Evolutionary conservation across 768 basidiomycete species (phyloP), one percentile per base, ranked within the genome.

Genomic region (Baorangia bicolor): DNA sequence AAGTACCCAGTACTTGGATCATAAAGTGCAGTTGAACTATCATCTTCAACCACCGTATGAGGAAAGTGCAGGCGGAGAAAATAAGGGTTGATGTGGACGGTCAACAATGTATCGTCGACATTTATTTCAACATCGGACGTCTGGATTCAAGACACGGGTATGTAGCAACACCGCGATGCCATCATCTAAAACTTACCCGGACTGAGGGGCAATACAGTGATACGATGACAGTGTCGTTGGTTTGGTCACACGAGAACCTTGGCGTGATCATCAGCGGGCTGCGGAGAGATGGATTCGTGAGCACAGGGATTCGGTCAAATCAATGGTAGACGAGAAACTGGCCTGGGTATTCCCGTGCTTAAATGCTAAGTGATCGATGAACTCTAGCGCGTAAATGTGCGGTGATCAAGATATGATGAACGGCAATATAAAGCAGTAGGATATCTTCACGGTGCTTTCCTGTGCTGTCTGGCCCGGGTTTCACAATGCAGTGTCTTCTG

Each of bases 51-150:
- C 25, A 88, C 67, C 0, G 81, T 69, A 61, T 88, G 80, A 28
- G 87, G 77, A 68, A 94, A 92, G 64, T 85, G 84, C 58, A 94
- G 78, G 2, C 90, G 86, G 50, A 94, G 78, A 64, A 88, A 94
- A 67, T 93, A 94, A 2, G 92, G 92, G 55, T 88, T 90, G 68
- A 92, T 81, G 64, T 93, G 85, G 38, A 92, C 73, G 20, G 83
- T 85, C 67, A 93, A 78, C 45, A 87, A 71, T 27, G 81, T 81
- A 50, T 82, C 82, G 64, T 90, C 87, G 53, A 91, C 83, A 59
- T 87, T 78, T 47, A 92, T 86, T 69, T 93, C 92, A 31, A 86
- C 82, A 60, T 93, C 92, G 39, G 86, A 82, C 12, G 92, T 89
- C 91, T 93, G 81, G 8, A 39, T 20, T 40, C 7, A 28, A 16